Percentiles rank a stretch among this genome's conserved stretches.
Evolutionary conservation across 1,284 basidiomycete genomes (phyloP).

Genomic region (Rhizoctonia solani): DNA sequence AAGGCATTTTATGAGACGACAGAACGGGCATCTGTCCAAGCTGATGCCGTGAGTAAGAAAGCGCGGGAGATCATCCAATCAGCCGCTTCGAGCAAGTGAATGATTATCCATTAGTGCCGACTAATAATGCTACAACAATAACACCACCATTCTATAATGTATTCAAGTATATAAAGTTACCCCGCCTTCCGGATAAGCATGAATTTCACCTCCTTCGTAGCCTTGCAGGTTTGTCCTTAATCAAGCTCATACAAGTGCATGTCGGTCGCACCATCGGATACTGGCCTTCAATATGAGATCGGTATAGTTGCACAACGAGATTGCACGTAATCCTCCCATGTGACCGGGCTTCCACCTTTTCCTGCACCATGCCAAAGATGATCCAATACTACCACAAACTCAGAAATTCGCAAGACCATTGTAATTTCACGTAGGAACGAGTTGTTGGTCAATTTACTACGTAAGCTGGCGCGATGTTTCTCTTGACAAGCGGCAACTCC

Average conservation of each 20-base stretch:
- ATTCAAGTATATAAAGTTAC: neutral
- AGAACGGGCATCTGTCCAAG: constrained; percentile 28
- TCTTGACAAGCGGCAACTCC: constrained; percentile 8
- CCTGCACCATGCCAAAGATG: neutral
- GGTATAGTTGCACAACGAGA: neutral
- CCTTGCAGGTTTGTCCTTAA: neutral
- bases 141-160: neutral
- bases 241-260: neutral
- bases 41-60: constrained; percentile 30
- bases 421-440: constrained; percentile 1
- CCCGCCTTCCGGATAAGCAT: neutral
- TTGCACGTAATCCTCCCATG: neutral
- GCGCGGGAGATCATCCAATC: constrained; percentile 31
- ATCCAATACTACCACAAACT: neutral
- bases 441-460: neutral
- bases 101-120: neutral
- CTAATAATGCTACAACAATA: neutral
- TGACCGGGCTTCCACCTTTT: neutral
- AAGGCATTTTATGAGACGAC: constrained; percentile 36
- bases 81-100: constrained; percentile 4
- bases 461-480: constrained; percentile 3
- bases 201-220: neutral
- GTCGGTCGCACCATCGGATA: neutral
- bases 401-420: neutral
- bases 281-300: neutral